These are phyloP conservation scores for Paramicrosporidium saccamoebae DNA, from an alignment of 371 early-diverging fungal species.

Conservation along the genomic window DNA sequence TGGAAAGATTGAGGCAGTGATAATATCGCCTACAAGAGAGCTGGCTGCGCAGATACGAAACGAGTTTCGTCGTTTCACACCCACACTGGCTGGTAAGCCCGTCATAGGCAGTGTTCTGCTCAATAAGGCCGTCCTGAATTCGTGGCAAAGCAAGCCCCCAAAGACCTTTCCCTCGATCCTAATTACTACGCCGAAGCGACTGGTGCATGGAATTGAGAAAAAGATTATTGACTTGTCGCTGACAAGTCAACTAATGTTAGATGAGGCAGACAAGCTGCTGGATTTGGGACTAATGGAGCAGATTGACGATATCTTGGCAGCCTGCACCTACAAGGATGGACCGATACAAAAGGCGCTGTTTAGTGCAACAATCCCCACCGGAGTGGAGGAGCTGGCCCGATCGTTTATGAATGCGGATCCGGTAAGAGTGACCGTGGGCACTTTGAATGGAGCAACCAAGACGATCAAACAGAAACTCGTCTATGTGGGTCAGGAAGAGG, in stretches of 20 bases:
- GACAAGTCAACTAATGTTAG: constrained; percentile 38
- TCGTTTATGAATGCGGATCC: constrained; percentile 54
- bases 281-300: constrained; percentile 68
- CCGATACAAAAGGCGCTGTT: constrained; percentile 61
- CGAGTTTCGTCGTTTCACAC: neutral
- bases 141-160: neutral
- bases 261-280: constrained; percentile 75
- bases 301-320: constrained; percentile 52
- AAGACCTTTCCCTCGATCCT: constrained; percentile 11
- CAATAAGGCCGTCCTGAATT: neutral
- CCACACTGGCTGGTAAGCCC: neutral
- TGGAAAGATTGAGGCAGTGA: constrained; percentile 45
- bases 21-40: constrained; percentile 92
- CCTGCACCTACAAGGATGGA: constrained; percentile 27
- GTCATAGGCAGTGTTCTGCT: neutral
- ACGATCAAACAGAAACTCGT: constrained; percentile 60
- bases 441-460: constrained; percentile 66
- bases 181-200: constrained; percentile 56
- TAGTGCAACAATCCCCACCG: constrained; percentile 70
- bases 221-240: constrained; percentile 31
- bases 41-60: constrained; percentile 49
- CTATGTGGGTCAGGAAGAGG: constrained; percentile 68
- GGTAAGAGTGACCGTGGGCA: constrained; percentile 55
- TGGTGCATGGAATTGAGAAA: constrained; percentile 52
- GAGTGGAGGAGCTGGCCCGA: constrained; percentile 57